Base-by-base conservation (phyloP, 2,329 filamentous ascomycete genomes). In the Sporothrix brunneoviolacea region DNA sequence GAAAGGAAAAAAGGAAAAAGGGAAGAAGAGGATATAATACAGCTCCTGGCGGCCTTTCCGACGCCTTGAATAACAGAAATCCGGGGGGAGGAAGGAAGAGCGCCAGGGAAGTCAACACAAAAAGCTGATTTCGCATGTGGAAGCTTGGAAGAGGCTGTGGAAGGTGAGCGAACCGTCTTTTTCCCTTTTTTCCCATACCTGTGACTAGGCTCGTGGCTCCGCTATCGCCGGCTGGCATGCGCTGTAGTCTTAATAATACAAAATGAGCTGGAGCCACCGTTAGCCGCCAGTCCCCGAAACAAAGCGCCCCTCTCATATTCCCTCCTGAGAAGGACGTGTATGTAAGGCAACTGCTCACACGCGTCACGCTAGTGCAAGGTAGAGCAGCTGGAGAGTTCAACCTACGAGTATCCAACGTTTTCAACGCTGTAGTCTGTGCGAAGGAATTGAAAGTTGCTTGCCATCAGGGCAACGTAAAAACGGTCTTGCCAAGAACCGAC, bases 211-310 rank as follows among this genome's bases (percentile, higher is more conserved):
- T 28, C 41, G 28, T 16, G 45, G 53, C 51, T 55, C 53, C 55
- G 53, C 53, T 44, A 51, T 57, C 55, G 55, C 53, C 53, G 48
- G 42, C 48, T 18, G 22, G 35, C 12, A 9, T 13, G 35, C 19
- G 36, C 48, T 24, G 38, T 39, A 38, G 50, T 21, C 51, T 57
- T 57, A 55, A 50, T 55, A 57, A 55, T 57, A 51, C 55, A 50
- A 36, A 41, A 39, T 22, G 40, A 42, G 19, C 33, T 41, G 37
- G 30, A 13, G 41, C 45, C 51, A 45, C 32, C 43, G 16, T 40
- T 39, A 43, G 36, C 43, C 37, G 41, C 42, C 40, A 46, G 46
- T 35, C 52, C 50, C 52, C 50, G 50, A 40, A 33, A 50, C 39
- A 13, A 21, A 30, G 36, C n/a, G n/a, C n/a, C n/a, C n/a, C n/a